These are phyloP conservation scores for Lotmaria passim DNA, from an alignment of 208 protist species.

Conservation along the genomic window DNA sequence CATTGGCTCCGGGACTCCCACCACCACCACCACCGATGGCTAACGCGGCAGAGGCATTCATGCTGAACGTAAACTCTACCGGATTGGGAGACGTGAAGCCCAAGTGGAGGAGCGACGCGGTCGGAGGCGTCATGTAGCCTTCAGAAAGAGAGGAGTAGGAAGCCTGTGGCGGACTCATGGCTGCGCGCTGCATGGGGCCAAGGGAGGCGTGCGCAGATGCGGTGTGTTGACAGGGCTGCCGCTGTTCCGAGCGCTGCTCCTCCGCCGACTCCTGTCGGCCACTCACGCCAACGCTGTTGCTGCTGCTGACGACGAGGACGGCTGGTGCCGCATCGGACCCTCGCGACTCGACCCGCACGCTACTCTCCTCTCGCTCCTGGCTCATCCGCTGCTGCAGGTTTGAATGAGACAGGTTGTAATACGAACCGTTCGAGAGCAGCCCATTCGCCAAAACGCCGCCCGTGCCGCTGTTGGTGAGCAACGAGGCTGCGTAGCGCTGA, in stretches of 20 bases:
- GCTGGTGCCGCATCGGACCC: constrained; percentile 6
- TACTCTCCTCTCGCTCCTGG: constrained; percentile 20
- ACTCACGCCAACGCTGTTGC: background rate
- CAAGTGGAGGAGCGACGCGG: background rate
- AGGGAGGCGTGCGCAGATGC: background rate
- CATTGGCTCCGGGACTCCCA: no score
- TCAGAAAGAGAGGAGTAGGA: constrained; percentile 2
- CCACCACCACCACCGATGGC: no score
- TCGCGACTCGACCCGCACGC: constrained; percentile 7
- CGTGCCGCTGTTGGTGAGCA: constrained; percentile 1
- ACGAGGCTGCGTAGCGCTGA: constrained; percentile 20
- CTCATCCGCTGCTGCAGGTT: background rate
- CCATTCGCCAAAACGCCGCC: background rate
- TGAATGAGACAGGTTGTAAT: background rate
- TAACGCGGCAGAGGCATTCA: no score
- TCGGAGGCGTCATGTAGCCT: constrained; percentile 10
- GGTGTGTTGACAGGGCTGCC: background rate
- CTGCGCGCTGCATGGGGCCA: background rate
- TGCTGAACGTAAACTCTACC: background rate
- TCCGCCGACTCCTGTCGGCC: background rate
- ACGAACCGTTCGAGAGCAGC: constrained; percentile 3
- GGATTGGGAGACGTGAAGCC: background rate
- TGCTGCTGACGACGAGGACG: background rate
- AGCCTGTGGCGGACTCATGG: background rate
- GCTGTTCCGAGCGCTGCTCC: no score